phyloP scores from a whole-genome alignment of 2,329 filamentous ascomycete species.

The Paraconiothyrium brasiliense region DNA sequence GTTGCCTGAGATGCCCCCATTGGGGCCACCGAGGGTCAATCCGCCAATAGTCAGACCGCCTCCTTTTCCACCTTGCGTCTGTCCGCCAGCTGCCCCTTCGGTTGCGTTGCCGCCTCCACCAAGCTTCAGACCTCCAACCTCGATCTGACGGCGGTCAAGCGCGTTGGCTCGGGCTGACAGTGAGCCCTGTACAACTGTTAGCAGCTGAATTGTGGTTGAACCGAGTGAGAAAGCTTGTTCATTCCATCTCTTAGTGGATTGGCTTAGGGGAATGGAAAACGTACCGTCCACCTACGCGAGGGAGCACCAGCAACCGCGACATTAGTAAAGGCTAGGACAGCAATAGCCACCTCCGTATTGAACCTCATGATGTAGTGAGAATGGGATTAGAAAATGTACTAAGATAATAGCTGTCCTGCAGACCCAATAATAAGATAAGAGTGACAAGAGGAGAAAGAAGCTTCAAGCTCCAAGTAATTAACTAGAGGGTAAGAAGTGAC shows the following conservation, averaged over 20 bases:
- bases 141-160: conserved; percentile 28
- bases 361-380: conserved; percentile 36
- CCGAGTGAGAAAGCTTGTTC: background rate
- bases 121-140: conserved; percentile 28
- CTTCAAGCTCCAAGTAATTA: conserved; percentile 5
- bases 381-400: conserved; percentile 1
- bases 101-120: conserved; percentile 20
- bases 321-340: conserved; percentile 33
- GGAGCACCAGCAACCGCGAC: conserved; percentile 33
- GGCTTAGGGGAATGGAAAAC: conserved; percentile 11
- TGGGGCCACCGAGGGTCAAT: conserved; percentile 41
- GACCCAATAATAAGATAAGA: conserved; percentile 18
- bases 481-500: background rate
- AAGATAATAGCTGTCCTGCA: conserved; percentile 23
- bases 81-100: conserved; percentile 7
- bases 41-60: conserved; percentile 38
- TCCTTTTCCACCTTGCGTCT: conserved; percentile 25
- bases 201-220: background rate
- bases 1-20: conserved; percentile 37
- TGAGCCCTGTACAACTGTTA: conserved; percentile 20
- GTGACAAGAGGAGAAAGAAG: conserved; percentile 20
- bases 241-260: background rate
- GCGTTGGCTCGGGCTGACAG: conserved; percentile 26
- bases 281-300: conserved; percentile 32
- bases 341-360: conserved; percentile 26